Evolutionary conservation across 345 rosid genomes (phyloP).

Genomic region (Brassica napus): DNA sequence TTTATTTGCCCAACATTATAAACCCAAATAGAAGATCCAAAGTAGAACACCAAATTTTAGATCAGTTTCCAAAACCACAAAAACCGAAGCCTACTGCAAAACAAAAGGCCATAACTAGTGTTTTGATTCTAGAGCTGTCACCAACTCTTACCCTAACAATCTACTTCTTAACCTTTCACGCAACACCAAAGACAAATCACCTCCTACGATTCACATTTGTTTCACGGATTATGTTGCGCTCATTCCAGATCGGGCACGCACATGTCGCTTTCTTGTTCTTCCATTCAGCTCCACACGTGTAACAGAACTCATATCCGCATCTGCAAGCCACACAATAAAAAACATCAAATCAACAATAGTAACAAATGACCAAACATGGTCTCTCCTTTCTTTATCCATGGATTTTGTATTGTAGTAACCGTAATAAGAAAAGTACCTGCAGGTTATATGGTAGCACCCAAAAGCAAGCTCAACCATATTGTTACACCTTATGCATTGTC

Average conservation of each 20-base stretch:
- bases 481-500: conserved; percentile 51
- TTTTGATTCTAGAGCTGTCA: not conserved
- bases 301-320: conserved; percentile 64
- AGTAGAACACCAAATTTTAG: not conserved
- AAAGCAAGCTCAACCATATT: conserved; percentile 54
- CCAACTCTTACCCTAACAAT: not conserved
- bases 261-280: conserved; percentile 54
- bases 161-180: not conserved
- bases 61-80: conserved; percentile 7
- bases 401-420: not conserved
- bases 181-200: conserved; percentile 6
- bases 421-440: conserved; percentile 38
- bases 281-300: conserved; percentile 67
- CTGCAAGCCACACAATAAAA: conserved; percentile 21
- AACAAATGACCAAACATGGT: not conserved
- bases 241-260: conserved; percentile 56
- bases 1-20: not conserved
- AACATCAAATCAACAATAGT: conserved; percentile 4
- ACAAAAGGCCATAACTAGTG: conserved; percentile 3
- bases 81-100: not conserved
- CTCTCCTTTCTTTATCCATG: not conserved
- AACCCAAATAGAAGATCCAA: not conserved
- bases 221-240: conserved; percentile 43
- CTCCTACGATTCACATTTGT: conserved; percentile 21
- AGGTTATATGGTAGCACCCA: conserved; percentile 64